Evolutionary conservation across 2,329 filamentous ascomycete species (phyloP).

Genomic region (Fusarium sp.): DNA sequence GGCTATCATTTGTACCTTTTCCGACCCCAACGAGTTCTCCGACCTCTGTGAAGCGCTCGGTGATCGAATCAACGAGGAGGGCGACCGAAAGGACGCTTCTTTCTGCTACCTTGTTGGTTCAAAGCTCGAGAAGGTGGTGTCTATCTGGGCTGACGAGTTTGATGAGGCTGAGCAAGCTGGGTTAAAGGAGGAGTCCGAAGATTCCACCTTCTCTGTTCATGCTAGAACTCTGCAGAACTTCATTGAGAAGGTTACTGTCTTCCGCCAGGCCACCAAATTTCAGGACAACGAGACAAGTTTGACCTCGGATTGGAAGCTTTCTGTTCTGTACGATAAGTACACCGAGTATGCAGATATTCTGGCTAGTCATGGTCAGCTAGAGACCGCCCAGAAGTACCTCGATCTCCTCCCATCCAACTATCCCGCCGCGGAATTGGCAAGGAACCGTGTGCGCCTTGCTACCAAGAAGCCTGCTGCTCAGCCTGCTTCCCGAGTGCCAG

Average conservation of each 20-base stretch:
- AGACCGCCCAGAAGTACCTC: slow-evolving; percentile 90
- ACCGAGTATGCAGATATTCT: slow-evolving; percentile 97
- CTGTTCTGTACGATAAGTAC: slow-evolving; percentile 91
- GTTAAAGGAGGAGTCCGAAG: slow-evolving; percentile 75
- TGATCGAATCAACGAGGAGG: slow-evolving; percentile 86
- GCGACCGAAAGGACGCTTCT: slow-evolving; percentile 86
- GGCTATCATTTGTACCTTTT: slow-evolving; percentile 95
- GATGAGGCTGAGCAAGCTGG: slow-evolving; percentile 84
- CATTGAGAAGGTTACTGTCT: slow-evolving; percentile 98
- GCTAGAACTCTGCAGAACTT: slow-evolving; percentile 89
- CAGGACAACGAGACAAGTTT: slow-evolving; percentile 79
- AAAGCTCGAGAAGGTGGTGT: slow-evolving; percentile 96
- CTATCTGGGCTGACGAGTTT: slow-evolving; percentile 92
- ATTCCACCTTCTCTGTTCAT: slow-evolving; percentile 92
- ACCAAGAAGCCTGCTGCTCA: slow-evolving; percentile 65
- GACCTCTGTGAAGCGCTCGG: slow-evolving; percentile 95
- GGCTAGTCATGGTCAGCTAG: slow-evolving; percentile 87
- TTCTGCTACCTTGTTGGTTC: slow-evolving; percentile 97
- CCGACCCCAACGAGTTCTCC: slow-evolving; percentile 89
- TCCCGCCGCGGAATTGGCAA: slow-evolving; percentile 86
- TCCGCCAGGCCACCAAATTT: slow-evolving; percentile 94
- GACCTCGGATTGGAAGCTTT: slow-evolving; percentile 87
- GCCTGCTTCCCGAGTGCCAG: slow-evolving; percentile 40
- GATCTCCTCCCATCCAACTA: slow-evolving; percentile 86
- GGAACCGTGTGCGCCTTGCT: slow-evolving; percentile 86